phyloP scores from a whole-genome alignment of 2,329 filamentous ascomycete genomes.

The Trichoderma sp. region DNA sequence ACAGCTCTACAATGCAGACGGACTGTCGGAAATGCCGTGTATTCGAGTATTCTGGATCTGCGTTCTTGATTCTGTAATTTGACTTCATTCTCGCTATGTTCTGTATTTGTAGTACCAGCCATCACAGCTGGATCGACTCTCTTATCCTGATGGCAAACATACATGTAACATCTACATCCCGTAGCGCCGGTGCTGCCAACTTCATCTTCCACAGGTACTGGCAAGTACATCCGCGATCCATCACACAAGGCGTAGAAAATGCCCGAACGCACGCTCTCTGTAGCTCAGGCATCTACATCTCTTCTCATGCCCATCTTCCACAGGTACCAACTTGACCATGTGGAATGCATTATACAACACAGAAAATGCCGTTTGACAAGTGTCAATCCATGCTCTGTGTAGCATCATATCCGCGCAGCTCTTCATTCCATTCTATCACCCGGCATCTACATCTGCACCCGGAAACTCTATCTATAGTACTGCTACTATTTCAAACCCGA shows the following conservation, averaged over 20 bases:
- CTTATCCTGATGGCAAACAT: no score
- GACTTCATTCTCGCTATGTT: not conserved
- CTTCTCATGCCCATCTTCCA: not conserved
- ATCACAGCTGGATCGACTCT: no score
- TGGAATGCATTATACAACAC: not conserved
- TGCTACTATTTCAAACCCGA: not conserved
- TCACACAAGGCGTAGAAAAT: not conserved
- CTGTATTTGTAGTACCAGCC: not conserved
- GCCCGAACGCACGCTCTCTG: no score
- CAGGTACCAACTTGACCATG: not conserved
- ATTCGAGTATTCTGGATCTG: not conserved
- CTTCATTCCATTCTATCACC: not conserved
- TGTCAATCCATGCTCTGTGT: not conserved
- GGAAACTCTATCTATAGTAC: not conserved
- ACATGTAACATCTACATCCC: no score
- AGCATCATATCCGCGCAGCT: not conserved
- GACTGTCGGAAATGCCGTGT: not conserved
- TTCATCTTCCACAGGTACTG: not conserved
- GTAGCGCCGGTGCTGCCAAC: no score
- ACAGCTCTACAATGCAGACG: not conserved
- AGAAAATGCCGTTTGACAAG: not conserved
- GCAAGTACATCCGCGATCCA: not conserved
- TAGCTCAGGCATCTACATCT: no score
- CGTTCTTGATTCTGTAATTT: not conserved
- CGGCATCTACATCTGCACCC: not conserved